A percentile compares a stretch with the other conserved stretches of the same genome.
phyloP scores from a whole-genome alignment of 1,139 yeast species.

The Suhomyces guaymorum region DNA sequence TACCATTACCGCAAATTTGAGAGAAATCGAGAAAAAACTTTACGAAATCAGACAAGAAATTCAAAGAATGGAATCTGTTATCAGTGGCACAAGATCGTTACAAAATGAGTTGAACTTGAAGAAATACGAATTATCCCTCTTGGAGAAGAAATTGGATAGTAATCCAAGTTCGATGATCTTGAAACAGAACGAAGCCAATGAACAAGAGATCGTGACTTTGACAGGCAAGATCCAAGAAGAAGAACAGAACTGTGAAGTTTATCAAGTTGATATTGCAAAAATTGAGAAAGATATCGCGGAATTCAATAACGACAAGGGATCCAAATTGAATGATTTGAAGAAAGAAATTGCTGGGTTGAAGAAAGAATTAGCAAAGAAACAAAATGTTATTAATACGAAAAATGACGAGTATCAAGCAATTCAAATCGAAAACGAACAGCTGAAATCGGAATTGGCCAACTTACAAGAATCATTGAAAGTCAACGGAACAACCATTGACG shows the following conservation, averaged over 20 bases:
- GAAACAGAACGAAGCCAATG: constrained; percentile 50
- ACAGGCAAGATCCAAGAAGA: constrained; percentile 39
- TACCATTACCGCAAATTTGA: constrained; percentile 43
- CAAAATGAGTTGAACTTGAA: constrained; percentile 68
- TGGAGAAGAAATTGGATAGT: constrained; percentile 59
- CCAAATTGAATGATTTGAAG: constrained; percentile 71
- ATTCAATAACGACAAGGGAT: constrained; percentile 75
- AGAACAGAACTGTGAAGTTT: constrained; percentile 25
- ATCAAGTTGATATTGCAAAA: constrained; percentile 46
- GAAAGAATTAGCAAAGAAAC: constrained; percentile 39
- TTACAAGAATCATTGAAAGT: constrained; percentile 44
- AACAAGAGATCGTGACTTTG: constrained; percentile 51
- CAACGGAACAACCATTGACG: constrained; percentile 35
- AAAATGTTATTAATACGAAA: constrained; percentile 43
- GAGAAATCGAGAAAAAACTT: constrained; percentile 41
- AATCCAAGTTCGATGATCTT: constrained; percentile 62
- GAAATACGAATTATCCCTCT: constrained; percentile 65
- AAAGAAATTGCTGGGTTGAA: constrained; percentile 50
- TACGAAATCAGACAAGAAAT: constrained; percentile 43
- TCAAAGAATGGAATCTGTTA: constrained; percentile 44
- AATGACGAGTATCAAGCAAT: constrained; percentile 62
- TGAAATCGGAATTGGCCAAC: constrained; percentile 54
- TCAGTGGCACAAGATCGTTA: constrained; percentile 54
- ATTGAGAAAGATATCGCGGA: constrained; percentile 83
- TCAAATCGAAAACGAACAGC: constrained; percentile 73